These are phyloP conservation scores for Achlya hypogyna DNA, from an alignment of 352 stramenopile genomes.

Conservation along the genomic window DNA sequence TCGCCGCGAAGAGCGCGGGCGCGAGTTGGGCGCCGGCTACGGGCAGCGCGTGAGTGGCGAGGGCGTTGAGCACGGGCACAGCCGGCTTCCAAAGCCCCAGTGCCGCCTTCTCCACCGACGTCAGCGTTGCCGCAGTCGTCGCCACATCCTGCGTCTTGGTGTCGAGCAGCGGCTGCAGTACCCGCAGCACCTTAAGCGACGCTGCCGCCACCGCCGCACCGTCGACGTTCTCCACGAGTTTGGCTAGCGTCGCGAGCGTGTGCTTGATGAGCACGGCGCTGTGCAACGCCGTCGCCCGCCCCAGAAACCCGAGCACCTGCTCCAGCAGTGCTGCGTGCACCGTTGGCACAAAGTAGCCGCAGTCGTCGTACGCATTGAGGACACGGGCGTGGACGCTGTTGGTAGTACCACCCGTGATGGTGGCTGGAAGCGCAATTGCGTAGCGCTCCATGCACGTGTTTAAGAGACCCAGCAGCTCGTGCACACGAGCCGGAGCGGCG, in stretches of 20 bases:
- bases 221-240: slow-evolving; percentile 62
- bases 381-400: slow-evolving; percentile 76
- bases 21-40: slow-evolving; percentile 38
- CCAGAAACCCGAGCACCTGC: slow-evolving; percentile 59
- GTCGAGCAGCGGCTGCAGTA: slow-evolving; percentile 53
- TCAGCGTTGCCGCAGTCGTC: slow-evolving; percentile 14
- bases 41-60: slow-evolving; percentile 58
- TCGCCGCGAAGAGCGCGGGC: slow-evolving; percentile 48
- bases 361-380: slow-evolving; percentile 79
- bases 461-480: slow-evolving; percentile 54
- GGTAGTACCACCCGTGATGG: slow-evolving; percentile 55
- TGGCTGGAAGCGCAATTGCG: slow-evolving; percentile 35
- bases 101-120: slow-evolving; percentile 53
- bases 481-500: slow-evolving; percentile 49
- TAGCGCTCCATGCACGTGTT: slow-evolving; percentile 52
- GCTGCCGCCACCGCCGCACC: slow-evolving; percentile 38
- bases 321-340: slow-evolving; percentile 61
- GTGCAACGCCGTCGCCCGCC: slow-evolving; percentile 29
- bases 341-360: slow-evolving; percentile 55
- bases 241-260: slow-evolving; percentile 57
- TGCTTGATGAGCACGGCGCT: slow-evolving; percentile 76
- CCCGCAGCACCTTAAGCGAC: slow-evolving; percentile 55
- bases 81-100: slow-evolving; percentile 72
- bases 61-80: slow-evolving; percentile 52
- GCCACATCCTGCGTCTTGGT: slow-evolving; percentile 25